These are phyloP conservation scores for Lanmaoa pseudosensibilis DNA, from an alignment of 768 basidiomycete genomes.

Conservation along the genomic window DNA sequence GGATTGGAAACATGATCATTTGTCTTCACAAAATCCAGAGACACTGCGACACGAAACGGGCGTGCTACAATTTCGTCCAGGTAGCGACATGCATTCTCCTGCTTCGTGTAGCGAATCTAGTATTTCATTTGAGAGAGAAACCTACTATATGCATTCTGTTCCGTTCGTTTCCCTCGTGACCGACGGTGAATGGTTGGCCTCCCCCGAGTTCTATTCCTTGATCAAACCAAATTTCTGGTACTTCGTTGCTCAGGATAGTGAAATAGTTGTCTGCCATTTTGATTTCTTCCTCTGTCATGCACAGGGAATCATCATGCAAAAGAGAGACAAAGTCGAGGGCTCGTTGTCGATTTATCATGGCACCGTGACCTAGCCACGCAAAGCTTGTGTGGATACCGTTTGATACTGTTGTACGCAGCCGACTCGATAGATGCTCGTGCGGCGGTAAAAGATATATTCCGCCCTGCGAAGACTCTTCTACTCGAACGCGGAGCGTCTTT, in stretches of 20 bases:
- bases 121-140: conserved; percentile 8
- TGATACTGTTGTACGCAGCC: conserved; percentile 44
- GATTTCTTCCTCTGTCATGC: conserved; percentile 48
- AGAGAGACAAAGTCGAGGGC: conserved; percentile 51
- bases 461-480: conserved; percentile 26
- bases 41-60: background rate
- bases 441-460: conserved; percentile 58
- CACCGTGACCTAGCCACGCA: conserved; percentile 67
- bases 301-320: conserved; percentile 37
- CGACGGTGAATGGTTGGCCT: conserved; percentile 62
- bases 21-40: conserved; percentile 12
- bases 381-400: conserved; percentile 51
- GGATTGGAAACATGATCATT: background rate
- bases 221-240: conserved; percentile 65
- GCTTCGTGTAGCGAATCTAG: background rate
- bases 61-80: conserved; percentile 37
- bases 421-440: conserved; percentile 58
- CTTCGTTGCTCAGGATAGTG: conserved; percentile 52
- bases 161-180: conserved; percentile 54
- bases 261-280: conserved; percentile 75
- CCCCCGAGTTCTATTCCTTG: conserved; percentile 60
- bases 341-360: conserved; percentile 47
- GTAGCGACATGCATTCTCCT: conserved; percentile 49
- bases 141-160: conserved; percentile 61
- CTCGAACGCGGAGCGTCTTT: conserved; percentile 45